Base-by-base conservation (phyloP, 257 asterid species). In the Hygrophila difformis region DNA sequence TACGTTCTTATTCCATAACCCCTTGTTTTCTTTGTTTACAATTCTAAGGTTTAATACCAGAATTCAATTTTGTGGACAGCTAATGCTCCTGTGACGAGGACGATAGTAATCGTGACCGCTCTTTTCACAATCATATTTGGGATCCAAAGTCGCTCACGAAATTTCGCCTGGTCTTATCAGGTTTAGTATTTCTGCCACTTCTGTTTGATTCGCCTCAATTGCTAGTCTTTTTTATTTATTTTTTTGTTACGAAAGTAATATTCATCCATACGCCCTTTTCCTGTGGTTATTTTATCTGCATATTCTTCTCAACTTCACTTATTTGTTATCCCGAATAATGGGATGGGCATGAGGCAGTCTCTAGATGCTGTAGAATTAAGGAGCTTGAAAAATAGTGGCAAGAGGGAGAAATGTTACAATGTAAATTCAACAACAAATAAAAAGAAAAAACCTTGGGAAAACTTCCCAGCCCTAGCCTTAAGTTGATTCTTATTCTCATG, bases 101-200 rank as follows among this genome's bases (percentile, higher is more conserved):
- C 77, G 42, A 47, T 78, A 38, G 88, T 83, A 46, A 81, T 91
- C 31, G 92, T 79, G 17, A 71, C 75, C 73, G 81, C 78, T 59
- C 82, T 91, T 47, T 87, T 91, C 71, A 82, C 99, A 33, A 57
- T 91, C 48, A n/a, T 83, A 36, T 80, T 86, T 67, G 99, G 99
- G 76, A 77, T 87, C 73, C 84, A 71, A 66, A 78, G 80, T 24
- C 97, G 94, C 52, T 69, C 79, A 13, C 69, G 70, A 66, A 84
- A 76, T 41, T 67, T 73, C 19, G 77, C 70, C 52, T 82, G 86
- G 93, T 78, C 99, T 44, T 78, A 80, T 73, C 82, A 76, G 89
- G 99, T 91, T 14, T 10, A 5, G 37, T 6, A 12, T 59, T 24
- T 47, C 51, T 33, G 12, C 1, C 37, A 5, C 47, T 49, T 14